phyloP scores from a whole-genome alignment of 768 basidiomycete species.

The Mycena vitilis region DNA sequence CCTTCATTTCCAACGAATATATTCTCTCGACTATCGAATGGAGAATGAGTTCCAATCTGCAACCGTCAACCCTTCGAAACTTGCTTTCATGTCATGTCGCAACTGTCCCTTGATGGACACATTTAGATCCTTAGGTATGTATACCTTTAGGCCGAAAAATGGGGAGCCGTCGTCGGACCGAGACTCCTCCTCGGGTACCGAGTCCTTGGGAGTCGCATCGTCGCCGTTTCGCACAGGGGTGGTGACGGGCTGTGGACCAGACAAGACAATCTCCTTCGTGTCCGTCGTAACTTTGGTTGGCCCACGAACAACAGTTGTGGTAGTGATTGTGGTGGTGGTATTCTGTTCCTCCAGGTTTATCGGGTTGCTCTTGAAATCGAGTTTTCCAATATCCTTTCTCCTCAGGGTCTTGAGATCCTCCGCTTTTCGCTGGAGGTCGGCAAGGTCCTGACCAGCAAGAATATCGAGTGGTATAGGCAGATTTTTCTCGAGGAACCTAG shows the following conservation, averaged over 20 bases:
- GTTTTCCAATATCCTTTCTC: slow-evolving; percentile 2
- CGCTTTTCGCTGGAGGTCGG: slow-evolving; percentile 27
- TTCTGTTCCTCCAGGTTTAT: slow-evolving; percentile 10
- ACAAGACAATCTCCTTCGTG: slow-evolving; percentile 33
- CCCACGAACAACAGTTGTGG: slow-evolving; percentile 20
- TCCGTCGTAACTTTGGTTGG: slow-evolving; percentile 24
- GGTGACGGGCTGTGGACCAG: slow-evolving; percentile 10
- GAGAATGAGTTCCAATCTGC: no score
- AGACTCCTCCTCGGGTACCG: not conserved
- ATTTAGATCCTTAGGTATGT: slow-evolving; percentile 33
- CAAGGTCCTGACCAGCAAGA: slow-evolving; percentile 30
- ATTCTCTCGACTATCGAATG: no score
- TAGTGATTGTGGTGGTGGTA: slow-evolving; percentile 28
- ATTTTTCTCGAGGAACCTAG: slow-evolving; percentile 18
- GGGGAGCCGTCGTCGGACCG: slow-evolving; percentile 25
- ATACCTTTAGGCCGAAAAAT: slow-evolving; percentile 39
- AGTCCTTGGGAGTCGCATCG: not conserved
- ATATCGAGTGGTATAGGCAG: slow-evolving; percentile 25
- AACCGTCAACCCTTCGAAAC: slow-evolving; percentile 22
- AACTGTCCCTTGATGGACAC: slow-evolving; percentile 39
- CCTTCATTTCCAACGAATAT: no score
- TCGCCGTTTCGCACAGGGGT: not conserved
- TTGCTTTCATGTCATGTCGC: slow-evolving; percentile 33
- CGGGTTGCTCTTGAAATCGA: not conserved
- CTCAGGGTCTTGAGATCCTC: not conserved